Percentiles rank a stretch among this genome's conserved stretches.
These are phyloP conservation scores for Euphorbia peplus DNA, from an alignment of 345 rosid species.

Conservation along the genomic window DNA sequence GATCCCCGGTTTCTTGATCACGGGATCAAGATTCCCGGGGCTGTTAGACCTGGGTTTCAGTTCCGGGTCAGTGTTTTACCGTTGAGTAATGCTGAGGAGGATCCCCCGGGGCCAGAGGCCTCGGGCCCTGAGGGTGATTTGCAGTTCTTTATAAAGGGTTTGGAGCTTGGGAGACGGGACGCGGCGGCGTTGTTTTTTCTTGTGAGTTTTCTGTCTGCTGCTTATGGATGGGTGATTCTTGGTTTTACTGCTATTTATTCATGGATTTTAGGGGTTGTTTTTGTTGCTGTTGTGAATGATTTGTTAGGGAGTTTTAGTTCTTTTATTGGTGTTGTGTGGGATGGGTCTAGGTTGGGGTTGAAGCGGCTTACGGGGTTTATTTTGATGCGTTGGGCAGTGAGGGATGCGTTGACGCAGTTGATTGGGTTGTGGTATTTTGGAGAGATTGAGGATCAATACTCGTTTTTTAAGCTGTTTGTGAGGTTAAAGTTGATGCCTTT, in stretches of 20 bases:
- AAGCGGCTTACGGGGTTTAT: slow-evolving; percentile 79
- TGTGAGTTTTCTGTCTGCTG: slow-evolving; percentile 72
- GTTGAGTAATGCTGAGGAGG: slow-evolving; percentile 14
- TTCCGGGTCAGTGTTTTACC: slow-evolving; percentile 30
- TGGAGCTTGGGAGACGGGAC: slow-evolving; percentile 67
- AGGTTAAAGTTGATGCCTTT: slow-evolving; percentile 91
- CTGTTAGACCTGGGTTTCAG: slow-evolving; percentile 51
- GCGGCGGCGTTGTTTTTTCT: slow-evolving; percentile 65
- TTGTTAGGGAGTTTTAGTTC: slow-evolving; percentile 60
- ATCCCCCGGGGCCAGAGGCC: too few species aligned
- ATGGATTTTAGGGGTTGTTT: slow-evolving; percentile 66
- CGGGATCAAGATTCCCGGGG: slow-evolving; percentile 50
- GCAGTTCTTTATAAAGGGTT: slow-evolving; percentile 56
- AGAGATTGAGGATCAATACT: slow-evolving; percentile 80
- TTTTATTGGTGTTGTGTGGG: slow-evolving; percentile 52
- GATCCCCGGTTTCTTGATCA: slow-evolving; percentile 44
- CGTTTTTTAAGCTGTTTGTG: slow-evolving; percentile 78
- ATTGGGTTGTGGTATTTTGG: slow-evolving; percentile 88
- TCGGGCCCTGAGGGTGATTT: too few species aligned
- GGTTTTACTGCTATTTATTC: slow-evolving; percentile 85
- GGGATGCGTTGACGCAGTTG: slow-evolving; percentile 83
- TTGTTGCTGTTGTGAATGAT: slow-evolving; percentile 63
- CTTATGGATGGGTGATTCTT: slow-evolving; percentile 91
- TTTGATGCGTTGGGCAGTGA: slow-evolving; percentile 86
- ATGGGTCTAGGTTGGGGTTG: slow-evolving; percentile 72